Percentiles rank a stretch among this genome's conserved stretches.
Conservation (phyloP, 1,139 yeast species). For the Taiozyma sp. region DNA sequence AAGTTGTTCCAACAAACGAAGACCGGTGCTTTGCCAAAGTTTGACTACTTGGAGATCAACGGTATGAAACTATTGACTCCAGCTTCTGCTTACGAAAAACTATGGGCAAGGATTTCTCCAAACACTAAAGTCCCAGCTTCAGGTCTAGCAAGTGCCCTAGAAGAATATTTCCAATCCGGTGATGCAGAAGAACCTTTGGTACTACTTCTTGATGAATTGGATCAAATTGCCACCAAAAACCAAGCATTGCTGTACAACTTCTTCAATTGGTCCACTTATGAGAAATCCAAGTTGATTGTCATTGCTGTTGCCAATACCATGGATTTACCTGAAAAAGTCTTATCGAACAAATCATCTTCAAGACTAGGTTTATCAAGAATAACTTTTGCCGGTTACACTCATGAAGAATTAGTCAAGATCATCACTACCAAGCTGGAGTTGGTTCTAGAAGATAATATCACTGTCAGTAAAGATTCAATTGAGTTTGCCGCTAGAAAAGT, state of each 20-base stretch:
- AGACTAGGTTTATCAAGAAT: slow-evolving; percentile 86
- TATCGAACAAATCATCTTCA: slow-evolving; percentile 87
- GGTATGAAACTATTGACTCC: slow-evolving; percentile 87
- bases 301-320: slow-evolving; percentile 95
- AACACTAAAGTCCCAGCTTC: slow-evolving; percentile 60
- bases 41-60: slow-evolving; percentile 81
- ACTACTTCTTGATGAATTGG: slow-evolving; percentile 87
- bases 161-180: slow-evolving; percentile 41
- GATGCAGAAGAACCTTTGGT: slow-evolving; percentile 46
- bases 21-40: slow-evolving; percentile 48
- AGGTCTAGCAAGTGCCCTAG: slow-evolving; percentile 56
- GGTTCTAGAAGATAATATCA: slow-evolving; percentile 35
- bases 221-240: slow-evolving; percentile 80
- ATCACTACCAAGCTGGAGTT: slow-evolving; percentile 66
- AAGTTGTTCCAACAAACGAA: slow-evolving; percentile 48
- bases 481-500: slow-evolving; percentile 92
- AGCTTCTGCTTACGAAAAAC: slow-evolving; percentile 72
- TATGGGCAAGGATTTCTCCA: slow-evolving; percentile 69
- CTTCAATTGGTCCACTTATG: slow-evolving; percentile 94
- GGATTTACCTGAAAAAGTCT: slow-evolving; percentile 90
- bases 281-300: slow-evolving; percentile 75
- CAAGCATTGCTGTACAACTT: slow-evolving; percentile 93
- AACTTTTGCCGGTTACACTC: slow-evolving; percentile 85
- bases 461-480: slow-evolving; percentile 70
- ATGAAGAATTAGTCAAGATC: slow-evolving; percentile 70